Conservation (phyloP, 1,139 yeast genomes). For the Pneumocystis carinii region DNA sequence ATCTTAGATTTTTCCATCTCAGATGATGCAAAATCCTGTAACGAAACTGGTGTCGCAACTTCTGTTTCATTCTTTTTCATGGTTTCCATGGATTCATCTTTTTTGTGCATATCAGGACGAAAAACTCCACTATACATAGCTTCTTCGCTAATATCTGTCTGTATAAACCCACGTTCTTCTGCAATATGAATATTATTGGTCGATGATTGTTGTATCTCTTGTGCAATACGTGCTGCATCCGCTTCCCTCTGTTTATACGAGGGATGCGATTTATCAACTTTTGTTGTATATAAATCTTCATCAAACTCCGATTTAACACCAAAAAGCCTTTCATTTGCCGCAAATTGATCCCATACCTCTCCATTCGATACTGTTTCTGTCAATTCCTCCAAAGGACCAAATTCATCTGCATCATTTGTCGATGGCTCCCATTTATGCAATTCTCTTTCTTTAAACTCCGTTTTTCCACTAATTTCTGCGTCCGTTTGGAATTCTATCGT, state of each 20-base stretch:
- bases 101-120: constrained; percentile 21
- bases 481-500: constrained; percentile 53
- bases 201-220: constrained; percentile 55
- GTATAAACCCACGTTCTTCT: constrained; percentile 77
- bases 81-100: neutral
- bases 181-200: constrained; percentile 67
- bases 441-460: constrained; percentile 44
- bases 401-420: constrained; percentile 24
- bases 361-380: constrained; percentile 23
- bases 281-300: constrained; percentile 80
- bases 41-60: constrained; percentile 5
- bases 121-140: constrained; percentile 89
- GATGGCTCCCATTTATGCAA: constrained; percentile 81
- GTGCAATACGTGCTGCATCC: constrained; percentile 65
- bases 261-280: constrained; percentile 59
- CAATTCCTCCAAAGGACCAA: constrained; percentile 24
- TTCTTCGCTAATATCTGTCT: constrained; percentile 84
- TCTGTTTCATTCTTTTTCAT: neutral
- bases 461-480: constrained; percentile 48
- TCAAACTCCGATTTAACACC: constrained; percentile 80
- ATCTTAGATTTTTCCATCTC: constrained; percentile 5
- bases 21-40: constrained; percentile 1
- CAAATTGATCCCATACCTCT: constrained; percentile 77
- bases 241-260: constrained; percentile 50
- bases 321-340: constrained; percentile 72